Evolutionary conservation across 495 filamentous ascomycete species (phyloP), one percentile per base, ranked within the genome.

Genomic region (Neurospora cerealis): DNA sequence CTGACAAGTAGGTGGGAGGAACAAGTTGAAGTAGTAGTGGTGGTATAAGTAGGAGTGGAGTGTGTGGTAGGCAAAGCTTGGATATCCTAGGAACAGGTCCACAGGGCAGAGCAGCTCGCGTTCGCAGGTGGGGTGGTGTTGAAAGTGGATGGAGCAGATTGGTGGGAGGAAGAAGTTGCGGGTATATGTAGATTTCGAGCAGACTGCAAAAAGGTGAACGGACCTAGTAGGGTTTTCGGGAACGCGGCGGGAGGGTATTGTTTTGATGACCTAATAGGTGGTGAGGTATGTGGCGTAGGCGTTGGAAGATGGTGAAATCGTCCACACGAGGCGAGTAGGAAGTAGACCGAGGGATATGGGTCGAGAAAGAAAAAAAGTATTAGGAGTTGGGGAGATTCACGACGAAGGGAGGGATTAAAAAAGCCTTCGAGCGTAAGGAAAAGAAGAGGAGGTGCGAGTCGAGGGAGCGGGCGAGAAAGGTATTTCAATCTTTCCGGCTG

Each of bases 321-420:
- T 77, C 73, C 74, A 76, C 62, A 77, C 54, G 66, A 72, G 74
- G 48, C 46, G 46, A 66, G 48, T 66, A 37, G 41, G 36, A 54
- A 73, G 74, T 72, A 75, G 73, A 76, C 36, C 72, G 62, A 71
- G 70, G 69, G 72, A 39, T 72, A 62, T 42, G 72, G 71, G 48
- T 48, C 41, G 28, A 34, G 70, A 76, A 77, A 78, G 74, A 69
- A 73, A 75, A 75, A 75, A 75, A 71, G 60, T 77, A 66, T 66
- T 66, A 71, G 77, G 77, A 78, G 77, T 80, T 78, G 72, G 34
- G 28, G 80, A 81, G 79, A 79, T 78, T 80, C 80, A 81, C 80
- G 80, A 79, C 79, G 80, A 81, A 81, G 80, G 80, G 80, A 81
- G 79, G 73, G 74, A 80, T 81, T 73, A 78, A 77, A 73, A 78